Evolutionary conservation across 306 rosid species (phyloP).

Genomic region (Acacia melanoxylon): DNA sequence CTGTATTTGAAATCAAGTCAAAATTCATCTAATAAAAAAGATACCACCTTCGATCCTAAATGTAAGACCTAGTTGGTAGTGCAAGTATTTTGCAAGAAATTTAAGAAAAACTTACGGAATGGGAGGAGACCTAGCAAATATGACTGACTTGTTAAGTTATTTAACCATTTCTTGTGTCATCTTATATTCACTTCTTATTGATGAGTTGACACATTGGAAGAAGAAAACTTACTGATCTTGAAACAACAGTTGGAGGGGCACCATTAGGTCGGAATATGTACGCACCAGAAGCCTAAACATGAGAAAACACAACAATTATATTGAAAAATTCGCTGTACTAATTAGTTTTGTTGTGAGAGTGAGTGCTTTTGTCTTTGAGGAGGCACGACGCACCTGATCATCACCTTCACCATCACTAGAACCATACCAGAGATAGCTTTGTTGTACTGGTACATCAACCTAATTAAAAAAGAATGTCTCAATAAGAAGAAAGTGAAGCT

Average conservation of each 20-base stretch:
- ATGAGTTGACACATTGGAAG: not conserved
- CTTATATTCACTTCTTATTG: not conserved
- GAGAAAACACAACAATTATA: constrained; percentile 17
- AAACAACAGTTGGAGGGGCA: constrained; percentile 58
- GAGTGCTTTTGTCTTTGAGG: constrained; percentile 2
- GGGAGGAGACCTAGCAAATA: not conserved
- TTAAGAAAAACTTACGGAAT: not conserved
- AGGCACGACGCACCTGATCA: constrained; percentile 47
- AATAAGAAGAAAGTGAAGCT: constrained; percentile 23
- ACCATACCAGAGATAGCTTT: constrained; percentile 83
- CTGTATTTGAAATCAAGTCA: constrained; percentile 36
- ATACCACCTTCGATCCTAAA: too few relatives aligned
- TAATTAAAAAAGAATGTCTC: constrained; percentile 32
- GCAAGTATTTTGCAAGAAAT: not conserved
- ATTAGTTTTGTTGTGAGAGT: constrained; percentile 15
- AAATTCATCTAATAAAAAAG: not conserved
- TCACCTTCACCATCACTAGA: constrained; percentile 33
- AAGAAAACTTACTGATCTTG: constrained; percentile 71
- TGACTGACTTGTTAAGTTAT: not conserved
- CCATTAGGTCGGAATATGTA: constrained; percentile 84
- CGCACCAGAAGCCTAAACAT: constrained; percentile 71
- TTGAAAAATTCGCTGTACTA: constrained; percentile 10
- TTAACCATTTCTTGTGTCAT: not conserved
- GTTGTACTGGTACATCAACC: constrained; percentile 87
- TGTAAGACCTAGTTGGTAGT: too few relatives aligned